These are phyloP conservation scores for Fusarium camptoceras DNA, from an alignment of 2,329 filamentous ascomycete species.

Conservation along the genomic window DNA sequence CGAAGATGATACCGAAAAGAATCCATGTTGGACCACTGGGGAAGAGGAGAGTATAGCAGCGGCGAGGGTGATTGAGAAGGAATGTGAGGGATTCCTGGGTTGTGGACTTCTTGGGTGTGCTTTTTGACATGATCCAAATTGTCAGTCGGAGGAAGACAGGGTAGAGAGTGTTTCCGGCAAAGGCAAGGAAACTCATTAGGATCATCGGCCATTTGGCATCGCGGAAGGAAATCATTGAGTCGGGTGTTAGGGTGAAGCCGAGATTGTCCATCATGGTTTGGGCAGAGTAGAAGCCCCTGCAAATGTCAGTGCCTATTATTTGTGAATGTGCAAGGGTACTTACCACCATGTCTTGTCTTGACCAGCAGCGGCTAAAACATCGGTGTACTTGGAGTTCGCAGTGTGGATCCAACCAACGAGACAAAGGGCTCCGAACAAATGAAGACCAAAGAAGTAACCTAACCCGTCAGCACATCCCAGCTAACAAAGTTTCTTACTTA, in stretches of 20 bases:
- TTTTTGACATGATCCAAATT: constrained; percentile 66
- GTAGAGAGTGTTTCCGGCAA: constrained; percentile 67
- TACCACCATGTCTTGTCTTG: constrained; percentile 62
- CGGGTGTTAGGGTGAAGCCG: constrained; percentile 62
- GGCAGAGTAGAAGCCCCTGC: constrained; percentile 61
- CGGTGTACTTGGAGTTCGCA: constrained; percentile 53
- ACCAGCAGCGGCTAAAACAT: constrained; percentile 53
- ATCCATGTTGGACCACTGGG: constrained; percentile 70
- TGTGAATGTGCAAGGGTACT: constrained; percentile 10
- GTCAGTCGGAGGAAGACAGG: constrained; percentile 68
- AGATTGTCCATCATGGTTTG: constrained; percentile 65
- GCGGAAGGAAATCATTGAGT: constrained; percentile 63
- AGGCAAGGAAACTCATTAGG: constrained; percentile 60
- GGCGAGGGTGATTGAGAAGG: constrained; percentile 69
- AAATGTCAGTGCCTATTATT: background rate
- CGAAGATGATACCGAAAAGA: constrained; percentile 61
- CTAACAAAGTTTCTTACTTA: constrained; percentile 35
- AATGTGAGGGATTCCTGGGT: constrained; percentile 63
- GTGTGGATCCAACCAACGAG: constrained; percentile 61
- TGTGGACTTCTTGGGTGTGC: constrained; percentile 52
- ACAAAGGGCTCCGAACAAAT: constrained; percentile 60
- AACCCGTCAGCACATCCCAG: background rate
- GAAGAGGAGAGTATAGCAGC: constrained; percentile 73
- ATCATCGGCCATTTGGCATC: constrained; percentile 58
- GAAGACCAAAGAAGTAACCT: constrained; percentile 60